A percentile compares a stretch with the other conserved stretches of the same genome.
Evolutionary conservation across 257 asterid species (phyloP).

Genomic region (Solanum sitiens): DNA sequence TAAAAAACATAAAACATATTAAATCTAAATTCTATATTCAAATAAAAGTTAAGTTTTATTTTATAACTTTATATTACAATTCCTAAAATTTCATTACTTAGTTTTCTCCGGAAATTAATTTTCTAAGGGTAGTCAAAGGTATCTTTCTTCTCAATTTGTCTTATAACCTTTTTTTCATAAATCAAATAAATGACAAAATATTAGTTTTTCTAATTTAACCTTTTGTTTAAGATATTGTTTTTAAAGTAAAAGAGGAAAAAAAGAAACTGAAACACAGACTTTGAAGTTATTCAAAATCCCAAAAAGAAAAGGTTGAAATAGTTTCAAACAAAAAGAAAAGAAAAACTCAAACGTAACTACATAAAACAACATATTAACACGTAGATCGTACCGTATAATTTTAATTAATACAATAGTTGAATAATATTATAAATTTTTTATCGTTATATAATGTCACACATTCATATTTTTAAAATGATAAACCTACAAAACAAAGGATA

Average conservation of each 20-base stretch:
- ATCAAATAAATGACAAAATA: not conserved
- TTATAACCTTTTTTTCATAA: not conserved
- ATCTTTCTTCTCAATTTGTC: not conserved
- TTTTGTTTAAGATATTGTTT: accelerated
- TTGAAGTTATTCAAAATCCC: too few species aligned
- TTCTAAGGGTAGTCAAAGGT: not conserved
- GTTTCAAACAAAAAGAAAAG: too few species aligned
- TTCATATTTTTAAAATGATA: too few species aligned
- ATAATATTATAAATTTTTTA: too few species aligned
- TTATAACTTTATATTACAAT: too few species aligned
- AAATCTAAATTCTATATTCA: too few species aligned
- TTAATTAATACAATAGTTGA: accelerated
- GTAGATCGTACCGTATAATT: accelerated
- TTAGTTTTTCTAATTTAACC: not conserved
- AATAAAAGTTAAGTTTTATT: too few species aligned
- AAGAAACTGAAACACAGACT: not conserved
- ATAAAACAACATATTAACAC: not conserved
- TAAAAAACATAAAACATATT: too few species aligned
- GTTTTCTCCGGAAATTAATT: not conserved
- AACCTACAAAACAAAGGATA: too few species aligned
- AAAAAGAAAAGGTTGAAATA: too few species aligned
- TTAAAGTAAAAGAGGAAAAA: too few species aligned
- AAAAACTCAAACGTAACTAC: not conserved
- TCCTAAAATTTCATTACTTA: not conserved
- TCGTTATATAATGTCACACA: too few species aligned